Percentiles rank a stretch among this genome's conserved stretches.
Evolutionary conservation across 352 stramenopile species (phyloP).

Genomic region (Elongisporangium prolatum): DNA sequence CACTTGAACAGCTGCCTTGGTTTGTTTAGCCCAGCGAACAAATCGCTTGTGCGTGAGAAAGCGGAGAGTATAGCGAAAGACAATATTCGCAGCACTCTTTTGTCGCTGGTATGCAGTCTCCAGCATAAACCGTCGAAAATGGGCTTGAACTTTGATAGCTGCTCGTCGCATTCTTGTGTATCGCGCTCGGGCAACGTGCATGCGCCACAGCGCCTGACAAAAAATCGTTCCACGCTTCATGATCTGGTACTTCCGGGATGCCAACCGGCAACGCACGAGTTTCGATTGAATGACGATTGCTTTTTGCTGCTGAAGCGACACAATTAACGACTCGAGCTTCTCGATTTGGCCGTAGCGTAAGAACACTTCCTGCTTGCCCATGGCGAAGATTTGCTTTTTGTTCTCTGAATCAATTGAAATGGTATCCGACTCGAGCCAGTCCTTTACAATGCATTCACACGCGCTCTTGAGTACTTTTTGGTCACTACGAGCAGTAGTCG

Average conservation of each 20-base stretch:
- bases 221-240: slow-evolving; percentile 27
- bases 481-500: slow-evolving; percentile 18
- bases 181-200: slow-evolving; percentile 15
- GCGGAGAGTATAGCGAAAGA: slow-evolving; percentile 30
- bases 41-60: slow-evolving; percentile 46
- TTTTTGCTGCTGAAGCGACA: slow-evolving; percentile 33
- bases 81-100: slow-evolving; percentile 20
- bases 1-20: slow-evolving; percentile 29
- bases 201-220: slow-evolving; percentile 56
- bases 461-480: slow-evolving; percentile 20
- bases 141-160: slow-evolving; percentile 27
- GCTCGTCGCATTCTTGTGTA: slow-evolving; percentile 9
- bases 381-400: slow-evolving; percentile 49
- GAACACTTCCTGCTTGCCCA: slow-evolving; percentile 72
- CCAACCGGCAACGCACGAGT: slow-evolving; percentile 31
- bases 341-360: slow-evolving; percentile 77
- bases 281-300: slow-evolving; percentile 51
- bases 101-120: slow-evolving; percentile 22
- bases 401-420: not conserved
- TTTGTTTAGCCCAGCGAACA: slow-evolving; percentile 24
- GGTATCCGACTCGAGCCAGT: slow-evolving; percentile 33
- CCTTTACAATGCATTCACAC: slow-evolving; percentile 41
- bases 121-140: slow-evolving; percentile 24
- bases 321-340: slow-evolving; percentile 49
- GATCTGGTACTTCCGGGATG: slow-evolving; percentile 31